A percentile compares a stretch with the other conserved stretches of the same genome.
Evolutionary conservation across 2,329 filamentous ascomycete species (phyloP).

Genomic region (Davidsoniella virescens): DNA sequence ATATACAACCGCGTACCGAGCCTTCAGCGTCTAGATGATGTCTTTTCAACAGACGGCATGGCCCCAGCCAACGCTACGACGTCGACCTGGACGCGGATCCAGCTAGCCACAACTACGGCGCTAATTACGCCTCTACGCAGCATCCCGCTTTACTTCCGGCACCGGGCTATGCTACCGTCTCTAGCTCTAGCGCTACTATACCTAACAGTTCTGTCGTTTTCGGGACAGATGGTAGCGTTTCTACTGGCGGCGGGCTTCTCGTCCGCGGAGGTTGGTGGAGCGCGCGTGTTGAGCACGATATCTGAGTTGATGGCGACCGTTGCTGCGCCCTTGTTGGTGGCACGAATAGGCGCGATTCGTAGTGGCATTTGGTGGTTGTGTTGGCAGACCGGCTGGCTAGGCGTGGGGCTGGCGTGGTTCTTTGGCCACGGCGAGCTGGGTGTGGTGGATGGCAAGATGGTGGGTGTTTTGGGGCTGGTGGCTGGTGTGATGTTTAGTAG

Average conservation of each 20-base stretch:
- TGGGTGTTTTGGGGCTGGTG: conserved; percentile 32
- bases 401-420: conserved; percentile 28
- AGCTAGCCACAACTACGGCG: not conserved
- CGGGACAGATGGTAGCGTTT: conserved; percentile 49
- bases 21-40: conserved; percentile 8
- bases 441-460: conserved; percentile 14
- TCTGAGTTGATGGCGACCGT: conserved; percentile 47
- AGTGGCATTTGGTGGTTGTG: conserved; percentile 54
- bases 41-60: not conserved
- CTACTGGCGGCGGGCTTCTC: conserved; percentile 37
- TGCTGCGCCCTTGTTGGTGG: conserved; percentile 39
- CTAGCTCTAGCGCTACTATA: conserved; percentile 44
- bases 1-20: conserved; percentile 16
- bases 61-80: not conserved
- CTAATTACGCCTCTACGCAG: conserved; percentile 12
- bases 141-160: conserved; percentile 31
- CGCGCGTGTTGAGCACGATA: conserved; percentile 34
- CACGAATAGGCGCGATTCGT: conserved; percentile 39
- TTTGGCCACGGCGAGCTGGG: conserved; percentile 17
- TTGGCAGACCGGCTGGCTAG: conserved; percentile 46
- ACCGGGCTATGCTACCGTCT: conserved; percentile 43
- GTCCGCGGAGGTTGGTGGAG: conserved; percentile 33
- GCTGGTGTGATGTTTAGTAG: conserved; percentile 37
- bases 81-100: not conserved
- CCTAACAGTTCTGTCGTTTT: conserved; percentile 42